Evolutionary conservation across 345 rosid genomes (phyloP).

Genomic region (Dimocarpus longan): DNA sequence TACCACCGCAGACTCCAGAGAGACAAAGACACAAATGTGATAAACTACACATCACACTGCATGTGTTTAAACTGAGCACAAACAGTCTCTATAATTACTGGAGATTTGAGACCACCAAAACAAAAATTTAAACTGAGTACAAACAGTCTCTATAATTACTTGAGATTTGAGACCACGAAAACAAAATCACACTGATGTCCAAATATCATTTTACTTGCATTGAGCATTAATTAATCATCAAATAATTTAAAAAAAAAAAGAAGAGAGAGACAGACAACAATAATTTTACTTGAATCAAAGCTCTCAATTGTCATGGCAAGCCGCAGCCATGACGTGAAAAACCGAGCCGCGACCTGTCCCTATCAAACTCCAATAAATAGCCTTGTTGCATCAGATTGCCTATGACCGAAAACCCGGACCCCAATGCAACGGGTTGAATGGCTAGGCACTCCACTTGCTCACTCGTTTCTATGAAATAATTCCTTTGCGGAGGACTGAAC

Average conservation of each 20-base stretch:
- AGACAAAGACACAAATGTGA: too few species aligned
- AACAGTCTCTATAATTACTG: too few species aligned
- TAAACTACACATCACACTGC: too few species aligned
- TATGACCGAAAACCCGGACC: constrained; percentile 63
- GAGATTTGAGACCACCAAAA: not conserved
- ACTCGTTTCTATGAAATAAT: constrained; percentile 70
- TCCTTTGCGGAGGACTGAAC: constrained; percentile 67
- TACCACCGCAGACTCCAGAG: too few species aligned
- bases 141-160: too few species aligned
- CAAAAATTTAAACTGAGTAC: not conserved
- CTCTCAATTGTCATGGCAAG: constrained; percentile 25
- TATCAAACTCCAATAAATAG: constrained; percentile 75
- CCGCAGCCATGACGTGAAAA: constrained; percentile 79
- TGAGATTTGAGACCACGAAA: not conserved
- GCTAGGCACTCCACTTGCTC: constrained; percentile 67
- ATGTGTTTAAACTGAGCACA: too few species aligned
- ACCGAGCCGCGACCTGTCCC: constrained; percentile 69
- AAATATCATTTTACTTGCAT: not conserved
- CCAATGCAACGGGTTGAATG: constrained; percentile 53
- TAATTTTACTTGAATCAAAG: too few species aligned
- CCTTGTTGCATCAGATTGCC: constrained; percentile 99
- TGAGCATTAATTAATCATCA: not conserved
- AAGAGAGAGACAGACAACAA: too few species aligned
- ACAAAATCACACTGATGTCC: not conserved
- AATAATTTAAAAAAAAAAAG: not conserved